A percentile compares a stretch with the other conserved stretches of the same genome.
Conservation (phyloP, 2,329 filamentous ascomycete genomes). For the Xylaria sp. region DNA sequence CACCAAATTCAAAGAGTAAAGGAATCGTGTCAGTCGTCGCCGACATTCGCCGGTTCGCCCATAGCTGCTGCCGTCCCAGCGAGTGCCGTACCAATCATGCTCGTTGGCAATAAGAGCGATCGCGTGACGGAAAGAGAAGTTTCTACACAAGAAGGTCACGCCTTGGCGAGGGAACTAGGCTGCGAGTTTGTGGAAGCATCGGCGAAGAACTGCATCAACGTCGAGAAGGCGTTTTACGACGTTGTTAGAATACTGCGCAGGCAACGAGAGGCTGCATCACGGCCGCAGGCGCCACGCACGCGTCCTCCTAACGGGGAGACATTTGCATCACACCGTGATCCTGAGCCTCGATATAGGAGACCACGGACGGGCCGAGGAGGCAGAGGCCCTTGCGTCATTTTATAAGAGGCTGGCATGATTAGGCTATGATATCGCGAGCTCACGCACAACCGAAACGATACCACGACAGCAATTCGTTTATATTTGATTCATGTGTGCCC, state of each 20-base stretch:
- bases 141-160: slow-evolving; percentile 94
- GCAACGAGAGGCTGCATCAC: slow-evolving; percentile 72
- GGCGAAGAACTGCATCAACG: slow-evolving; percentile 97
- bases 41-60: slow-evolving; percentile 80
- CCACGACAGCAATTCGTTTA: slow-evolving; percentile 40
- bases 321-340: slow-evolving; percentile 33
- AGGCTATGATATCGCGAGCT: slow-evolving; percentile 37
- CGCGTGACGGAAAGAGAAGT: slow-evolving; percentile 95
- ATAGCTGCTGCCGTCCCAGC: slow-evolving; percentile 68
- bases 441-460: slow-evolving; percentile 41
- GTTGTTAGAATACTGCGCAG: slow-evolving; percentile 90
- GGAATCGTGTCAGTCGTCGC: slow-evolving; percentile 82
- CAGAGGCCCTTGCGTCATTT: slow-evolving; percentile 55
- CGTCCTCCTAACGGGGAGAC: slow-evolving; percentile 44
- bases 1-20: slow-evolving; percentile 98
- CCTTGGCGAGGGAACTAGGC: slow-evolving; percentile 87
- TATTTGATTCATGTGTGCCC: slow-evolving; percentile 39
- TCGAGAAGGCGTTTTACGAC: slow-evolving; percentile 98
- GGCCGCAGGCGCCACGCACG: slow-evolving; percentile 46
- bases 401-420: slow-evolving; percentile 49
- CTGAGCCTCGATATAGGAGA: slow-evolving; percentile 43
- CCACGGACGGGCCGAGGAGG: slow-evolving; percentile 46
- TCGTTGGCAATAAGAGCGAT: slow-evolving; percentile 99
- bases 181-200: slow-evolving; percentile 98
- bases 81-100: slow-evolving; percentile 89